Base-by-base conservation (phyloP, 371 early-diverging fungal genomes). In the Cokeromyces recurvatus region DNA sequence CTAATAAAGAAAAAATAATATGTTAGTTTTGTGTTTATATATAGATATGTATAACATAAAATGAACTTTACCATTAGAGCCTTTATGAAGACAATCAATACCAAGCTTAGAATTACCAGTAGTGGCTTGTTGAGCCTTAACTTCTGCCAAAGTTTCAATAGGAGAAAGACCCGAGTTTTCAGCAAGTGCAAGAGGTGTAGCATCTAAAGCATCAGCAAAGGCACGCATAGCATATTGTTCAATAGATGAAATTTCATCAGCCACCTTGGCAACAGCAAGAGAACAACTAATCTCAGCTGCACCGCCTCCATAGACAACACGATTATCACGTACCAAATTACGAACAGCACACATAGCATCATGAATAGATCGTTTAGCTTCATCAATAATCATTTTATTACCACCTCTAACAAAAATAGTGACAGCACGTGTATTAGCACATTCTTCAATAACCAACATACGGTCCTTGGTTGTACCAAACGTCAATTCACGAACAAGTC, bases 261-360 rank as follows among this genome's bases (percentile, higher is more conserved):
- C 99, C 29, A 89, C 96, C 59, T 86, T 84, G 38, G 90, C 77
- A 32, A 98, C 92, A 22, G 91, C 95, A 40, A 98, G 71, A 21
- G 98, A 87, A 71, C 93, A 91, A 58, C 93, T 82, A 60, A 99
- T 91, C 74, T 99, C 99, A 44, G 97, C 92, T 34, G 97, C 91
- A 51, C 99, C 99, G 54, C 99, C 99, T 52, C 99, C 99, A 72
- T 99, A 99, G 4, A 99, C 98, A 35, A 99, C 92, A 53, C 95
- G 91, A 79, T 93, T 94, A 70, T 97, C 94, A 43, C 85, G 80
- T 32, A 99, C 84, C 55, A 99, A 76, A 72, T 99, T 99, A 59
- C 99, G 91, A 24, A 98, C 98, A 43, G 97, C 99, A 66, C 99
- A 99, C 57, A 99, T 91, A 31, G 99, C 99, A 74, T 99, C 99